Evolutionary conservation across 169 alveolate genomes (phyloP).

Genomic region (Cryptosporidium baileyi): DNA sequence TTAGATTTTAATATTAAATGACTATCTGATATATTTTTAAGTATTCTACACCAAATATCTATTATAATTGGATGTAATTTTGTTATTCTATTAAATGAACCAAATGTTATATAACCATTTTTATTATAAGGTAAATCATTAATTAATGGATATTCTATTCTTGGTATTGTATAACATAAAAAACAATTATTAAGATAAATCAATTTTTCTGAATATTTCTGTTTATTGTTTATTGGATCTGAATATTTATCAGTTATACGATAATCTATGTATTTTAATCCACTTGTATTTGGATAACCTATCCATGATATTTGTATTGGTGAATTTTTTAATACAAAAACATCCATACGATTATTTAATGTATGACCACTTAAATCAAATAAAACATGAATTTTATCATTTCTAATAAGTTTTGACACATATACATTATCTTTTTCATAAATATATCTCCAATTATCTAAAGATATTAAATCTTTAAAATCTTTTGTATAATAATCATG

Average conservation of each 20-base stretch:
- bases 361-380: constrained; percentile 86
- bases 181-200: constrained; percentile 79
- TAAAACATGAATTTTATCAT: constrained; percentile 79
- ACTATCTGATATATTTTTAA: constrained; percentile 76
- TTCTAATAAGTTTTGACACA: constrained; percentile 74
- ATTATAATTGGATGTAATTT: constrained; percentile 77
- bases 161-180: constrained; percentile 78
- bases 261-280: constrained; percentile 80
- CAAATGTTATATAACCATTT: constrained; percentile 80
- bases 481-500: constrained; percentile 55
- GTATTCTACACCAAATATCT: constrained; percentile 74
- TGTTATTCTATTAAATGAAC: constrained; percentile 82
- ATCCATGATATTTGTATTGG: constrained; percentile 78
- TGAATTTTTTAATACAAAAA: constrained; percentile 79
- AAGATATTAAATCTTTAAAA: constrained; percentile 58
- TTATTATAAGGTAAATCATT: constrained; percentile 71
- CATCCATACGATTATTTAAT: constrained; percentile 79
- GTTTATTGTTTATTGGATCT: constrained; percentile 71
- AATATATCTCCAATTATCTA: constrained; percentile 74
- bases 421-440: constrained; percentile 71
- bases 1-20: constrained; percentile 73
- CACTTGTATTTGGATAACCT: constrained; percentile 85
- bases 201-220: constrained; percentile 74
- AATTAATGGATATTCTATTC: constrained; percentile 35
- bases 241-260: constrained; percentile 78